These are phyloP conservation scores for Hawksworthiomyces lignivorus DNA, from an alignment of 2,329 filamentous ascomycete species.

Conservation along the genomic window DNA sequence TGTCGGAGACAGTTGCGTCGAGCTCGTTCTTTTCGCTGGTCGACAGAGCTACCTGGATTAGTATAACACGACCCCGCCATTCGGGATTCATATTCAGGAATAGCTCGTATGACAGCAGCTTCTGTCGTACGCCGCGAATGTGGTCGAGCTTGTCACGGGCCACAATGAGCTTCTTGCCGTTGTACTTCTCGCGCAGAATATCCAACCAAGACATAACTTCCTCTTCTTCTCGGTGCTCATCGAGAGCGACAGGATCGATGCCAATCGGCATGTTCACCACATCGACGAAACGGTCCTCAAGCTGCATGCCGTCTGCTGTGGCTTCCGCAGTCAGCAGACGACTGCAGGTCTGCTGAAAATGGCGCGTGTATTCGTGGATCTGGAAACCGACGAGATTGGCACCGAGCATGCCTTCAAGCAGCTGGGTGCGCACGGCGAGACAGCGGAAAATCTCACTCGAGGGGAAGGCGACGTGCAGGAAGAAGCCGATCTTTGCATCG, in stretches of 20 bases:
- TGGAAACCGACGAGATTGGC: constrained; percentile 92
- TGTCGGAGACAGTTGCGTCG: constrained; percentile 82
- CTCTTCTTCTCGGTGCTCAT: constrained; percentile 59
- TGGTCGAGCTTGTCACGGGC: constrained; percentile 91
- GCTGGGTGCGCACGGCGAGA: constrained; percentile 74
- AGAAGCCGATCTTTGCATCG: constrained; percentile 93
- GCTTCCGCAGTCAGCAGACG: constrained; percentile 86
- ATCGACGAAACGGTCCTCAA: constrained; percentile 90
- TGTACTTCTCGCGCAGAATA: constrained; percentile 75
- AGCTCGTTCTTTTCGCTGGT: constrained; percentile 83
- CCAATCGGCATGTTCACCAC: constrained; percentile 81
- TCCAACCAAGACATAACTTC: constrained; percentile 73
- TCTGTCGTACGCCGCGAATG: constrained; percentile 86
- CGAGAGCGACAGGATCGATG: constrained; percentile 74
- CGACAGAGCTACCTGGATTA: constrained; percentile 91
- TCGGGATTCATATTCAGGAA: constrained; percentile 92
- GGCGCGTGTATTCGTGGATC: constrained; percentile 83
- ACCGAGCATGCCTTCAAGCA: constrained; percentile 87
- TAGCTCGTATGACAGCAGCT: constrained; percentile 83
- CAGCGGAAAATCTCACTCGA: constrained; percentile 95
- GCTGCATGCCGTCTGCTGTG: constrained; percentile 75
- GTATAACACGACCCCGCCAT: constrained; percentile 78
- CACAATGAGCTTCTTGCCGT: constrained; percentile 83
- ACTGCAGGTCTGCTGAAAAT: constrained; percentile 94
- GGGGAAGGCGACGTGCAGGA: constrained; percentile 89